Conservation (phyloP, 352 stramenopile species). For the Phytopythium cucurbitacearum region DNA sequence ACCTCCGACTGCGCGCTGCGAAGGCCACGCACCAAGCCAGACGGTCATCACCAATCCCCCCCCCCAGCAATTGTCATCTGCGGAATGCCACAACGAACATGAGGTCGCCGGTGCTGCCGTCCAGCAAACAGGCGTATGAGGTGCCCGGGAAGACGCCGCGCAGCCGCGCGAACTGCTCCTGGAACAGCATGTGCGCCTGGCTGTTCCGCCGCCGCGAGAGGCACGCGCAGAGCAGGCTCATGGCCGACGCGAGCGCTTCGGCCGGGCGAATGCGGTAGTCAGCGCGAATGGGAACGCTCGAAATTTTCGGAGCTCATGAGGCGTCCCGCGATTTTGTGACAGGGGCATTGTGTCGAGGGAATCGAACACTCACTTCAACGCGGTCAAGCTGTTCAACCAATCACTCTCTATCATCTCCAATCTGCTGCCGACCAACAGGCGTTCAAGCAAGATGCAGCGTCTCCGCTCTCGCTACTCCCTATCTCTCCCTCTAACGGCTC, state of each 20-base stretch:
- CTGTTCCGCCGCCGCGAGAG: slow-evolving; percentile 62
- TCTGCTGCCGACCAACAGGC: too few relatives aligned
- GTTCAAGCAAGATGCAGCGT: too few relatives aligned
- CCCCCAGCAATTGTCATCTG: background rate
- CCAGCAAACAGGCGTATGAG: slow-evolving; percentile 75
- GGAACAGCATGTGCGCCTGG: slow-evolving; percentile 42
- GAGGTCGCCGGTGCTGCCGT: slow-evolving; percentile 71
- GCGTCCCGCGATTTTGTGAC: background rate
- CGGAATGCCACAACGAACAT: slow-evolving; percentile 44
- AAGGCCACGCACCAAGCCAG: background rate
- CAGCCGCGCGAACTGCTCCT: slow-evolving; percentile 79
- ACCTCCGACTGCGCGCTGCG: slow-evolving; percentile 66
- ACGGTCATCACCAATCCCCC: background rate
- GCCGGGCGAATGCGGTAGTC: slow-evolving; percentile 2
- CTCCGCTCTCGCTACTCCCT: background rate
- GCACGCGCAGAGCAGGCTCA: slow-evolving; percentile 71
- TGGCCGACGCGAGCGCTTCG: slow-evolving; percentile 14
- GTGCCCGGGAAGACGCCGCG: slow-evolving; percentile 70
- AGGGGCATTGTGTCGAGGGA: background rate
- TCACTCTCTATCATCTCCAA: background rate
- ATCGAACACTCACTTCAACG: background rate
- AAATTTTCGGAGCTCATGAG: slow-evolving; percentile 1
- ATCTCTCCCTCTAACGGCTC: background rate
- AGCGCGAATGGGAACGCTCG: slow-evolving; percentile 1
- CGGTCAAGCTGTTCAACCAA: slow-evolving; percentile 3